Base-by-base conservation (phyloP, 108 stramenopile species). In the Discostella pseudostelligera region DNA sequence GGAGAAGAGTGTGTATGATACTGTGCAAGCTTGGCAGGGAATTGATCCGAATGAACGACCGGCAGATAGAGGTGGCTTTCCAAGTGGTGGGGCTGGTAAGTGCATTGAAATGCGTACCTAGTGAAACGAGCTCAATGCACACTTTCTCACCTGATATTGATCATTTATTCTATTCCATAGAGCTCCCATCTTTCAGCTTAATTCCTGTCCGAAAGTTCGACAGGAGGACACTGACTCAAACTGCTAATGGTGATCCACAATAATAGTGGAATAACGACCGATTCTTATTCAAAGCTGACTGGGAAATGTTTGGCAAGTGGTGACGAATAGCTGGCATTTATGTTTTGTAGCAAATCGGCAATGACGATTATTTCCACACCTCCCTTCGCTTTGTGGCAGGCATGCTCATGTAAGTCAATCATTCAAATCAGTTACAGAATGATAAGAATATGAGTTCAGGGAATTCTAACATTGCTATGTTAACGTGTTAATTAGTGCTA, bases 1-100 rank as follows among this genome's bases (percentile, higher is more conserved):
- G 88, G 93, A 94, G 65, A 94, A 94, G 60, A 76, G 74, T 16
- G 87, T 94, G 46, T 94, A 94, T 59, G 93, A 94, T 56, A 87
- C 87, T 0, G 89, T 85, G 3, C 92, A 94, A 61, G 59, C 87
- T 0, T 85, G 80, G 69, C 92, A 94, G 70, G 92, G 92, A 0
- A 79, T 90, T 35, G 78, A 93, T 68, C 91, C 91, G 0, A 92
- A 82, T 70, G 74, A 87, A 12, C 25, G 76, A 51, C 90, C 87
- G 11, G 62, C 49, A 16, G 90, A 87, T 74, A 78, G 90, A 53
- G 87, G 90, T 10, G 90, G 87, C 0, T 92, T 92, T 69, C 90
- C 90, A 8, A 79, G 76, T 55, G 90, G 90, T 8, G 90, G 90
- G n/a, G 86, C 86, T 0, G 48, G 68, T 69, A 14, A 60, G 59